These are phyloP conservation scores for Candida hungchunana DNA, from an alignment of 805 yeast genomes.

Conservation along the genomic window DNA sequence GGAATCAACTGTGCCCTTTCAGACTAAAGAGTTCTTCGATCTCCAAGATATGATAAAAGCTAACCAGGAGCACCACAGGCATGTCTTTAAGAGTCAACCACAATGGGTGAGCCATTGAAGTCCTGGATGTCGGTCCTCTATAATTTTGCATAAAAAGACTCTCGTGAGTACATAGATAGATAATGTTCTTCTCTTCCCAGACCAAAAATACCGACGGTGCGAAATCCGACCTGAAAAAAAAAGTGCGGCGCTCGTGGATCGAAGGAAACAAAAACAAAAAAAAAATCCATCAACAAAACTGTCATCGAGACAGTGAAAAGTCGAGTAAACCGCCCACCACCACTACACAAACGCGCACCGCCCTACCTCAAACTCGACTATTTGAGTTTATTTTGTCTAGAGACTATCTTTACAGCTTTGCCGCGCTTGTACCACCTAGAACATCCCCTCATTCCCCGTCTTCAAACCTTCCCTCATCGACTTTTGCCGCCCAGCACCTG, in stretches of 20 bases:
- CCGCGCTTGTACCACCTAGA: neutral
- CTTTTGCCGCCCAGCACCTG: neutral
- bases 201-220: neutral
- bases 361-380: too few species aligned
- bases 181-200: too few species aligned
- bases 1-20: too few species aligned
- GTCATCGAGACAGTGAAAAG: neutral
- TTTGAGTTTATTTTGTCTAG: too few species aligned
- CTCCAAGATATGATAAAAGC: too few species aligned
- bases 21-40: too few species aligned
- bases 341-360: neutral
- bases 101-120: too few species aligned
- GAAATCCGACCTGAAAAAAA: slow-evolving; percentile 4
- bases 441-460: neutral
- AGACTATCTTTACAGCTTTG: neutral
- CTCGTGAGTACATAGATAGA: too few species aligned
- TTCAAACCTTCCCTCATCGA: neutral
- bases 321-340: neutral
- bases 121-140: too few species aligned
- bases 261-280: slow-evolving; percentile 10
- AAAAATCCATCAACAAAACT: slow-evolving; percentile 1
- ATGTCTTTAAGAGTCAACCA: too few species aligned
- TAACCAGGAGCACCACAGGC: too few species aligned
- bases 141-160: too few species aligned
- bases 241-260: slow-evolving; percentile 4